Percentiles rank a stretch among this genome's conserved stretches.
These are phyloP conservation scores for Eutypella sp. DNA, from an alignment of 2,329 filamentous ascomycete species.

Conservation along the genomic window DNA sequence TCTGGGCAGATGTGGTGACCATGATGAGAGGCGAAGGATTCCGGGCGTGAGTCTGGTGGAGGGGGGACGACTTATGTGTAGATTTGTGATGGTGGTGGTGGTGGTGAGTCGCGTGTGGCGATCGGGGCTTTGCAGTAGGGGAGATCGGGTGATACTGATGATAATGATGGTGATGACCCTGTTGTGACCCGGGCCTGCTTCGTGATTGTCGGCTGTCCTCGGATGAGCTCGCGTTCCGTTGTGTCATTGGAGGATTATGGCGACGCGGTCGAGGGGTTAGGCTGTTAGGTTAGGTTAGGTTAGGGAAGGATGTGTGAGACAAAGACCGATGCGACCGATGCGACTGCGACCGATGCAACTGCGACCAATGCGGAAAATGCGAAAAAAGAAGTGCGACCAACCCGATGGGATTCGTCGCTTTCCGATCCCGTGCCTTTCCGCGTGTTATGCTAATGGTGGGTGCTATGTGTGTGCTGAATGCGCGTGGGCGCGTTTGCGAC, in stretches of 20 bases:
- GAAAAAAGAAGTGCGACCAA: too few relatives aligned
- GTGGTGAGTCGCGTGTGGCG: slow-evolving; percentile 11
- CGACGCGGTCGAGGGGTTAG: too few relatives aligned
- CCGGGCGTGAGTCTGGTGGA: slow-evolving; percentile 16
- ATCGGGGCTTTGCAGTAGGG: slow-evolving; percentile 17
- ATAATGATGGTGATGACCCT: slow-evolving; percentile 14
- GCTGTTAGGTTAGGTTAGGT: too few relatives aligned
- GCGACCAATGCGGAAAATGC: too few relatives aligned
- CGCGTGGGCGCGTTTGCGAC: too few relatives aligned
- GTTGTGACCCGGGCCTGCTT: slow-evolving; percentile 20
- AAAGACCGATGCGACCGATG: too few relatives aligned
- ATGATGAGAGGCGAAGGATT: slow-evolving; percentile 29
- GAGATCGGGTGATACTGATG: slow-evolving; percentile 11
- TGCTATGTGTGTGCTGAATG: background rate
- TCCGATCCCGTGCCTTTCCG: too few relatives aligned
- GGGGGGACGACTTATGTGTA: too few relatives aligned
- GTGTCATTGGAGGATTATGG: slow-evolving; percentile 24
- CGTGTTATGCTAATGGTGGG: background rate
- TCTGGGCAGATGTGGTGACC: slow-evolving; percentile 24
- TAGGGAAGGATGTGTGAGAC: too few relatives aligned
- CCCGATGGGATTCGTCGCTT: too few relatives aligned
- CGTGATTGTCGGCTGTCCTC: slow-evolving; percentile 22
- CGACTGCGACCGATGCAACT: too few relatives aligned
- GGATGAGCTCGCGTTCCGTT: slow-evolving; percentile 21
- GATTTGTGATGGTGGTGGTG: slow-evolving; percentile 1